Percentiles rank a stretch among this genome's conserved stretches.
Conservation (phyloP, 75 land plant genomes). For the Chamaecyparis obtusa region DNA sequence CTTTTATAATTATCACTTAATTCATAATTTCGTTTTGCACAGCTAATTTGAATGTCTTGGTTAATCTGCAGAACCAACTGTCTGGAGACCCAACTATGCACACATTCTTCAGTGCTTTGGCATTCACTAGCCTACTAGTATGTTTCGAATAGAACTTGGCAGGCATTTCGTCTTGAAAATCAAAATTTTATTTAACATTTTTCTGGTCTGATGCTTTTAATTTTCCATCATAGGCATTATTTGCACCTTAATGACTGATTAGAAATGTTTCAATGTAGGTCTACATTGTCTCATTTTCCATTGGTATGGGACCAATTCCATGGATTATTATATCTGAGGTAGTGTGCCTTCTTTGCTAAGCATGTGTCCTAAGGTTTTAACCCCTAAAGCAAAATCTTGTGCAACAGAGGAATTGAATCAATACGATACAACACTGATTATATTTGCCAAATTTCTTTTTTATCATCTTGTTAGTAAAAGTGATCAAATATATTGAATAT, state of each 20-base stretch:
- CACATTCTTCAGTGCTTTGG: slow-evolving; percentile 3
- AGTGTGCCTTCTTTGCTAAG: background rate
- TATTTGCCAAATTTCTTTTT: background rate
- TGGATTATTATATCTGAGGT: slow-evolving; percentile 98
- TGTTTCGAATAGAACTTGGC: background rate
- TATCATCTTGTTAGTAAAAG: background rate
- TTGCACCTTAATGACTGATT: background rate
- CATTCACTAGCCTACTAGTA: background rate
- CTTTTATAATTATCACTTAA: background rate
- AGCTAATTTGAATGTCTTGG: background rate
- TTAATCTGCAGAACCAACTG: background rate
- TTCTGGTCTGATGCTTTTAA: background rate
- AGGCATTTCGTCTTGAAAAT: background rate
- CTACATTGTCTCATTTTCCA: slow-evolving; percentile 61
- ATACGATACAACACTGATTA: background rate
- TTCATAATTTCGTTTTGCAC: background rate
- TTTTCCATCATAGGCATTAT: background rate
- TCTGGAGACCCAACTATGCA: background rate
- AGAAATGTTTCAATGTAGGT: slow-evolving; percentile 28
- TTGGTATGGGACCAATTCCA: slow-evolving; percentile 88
- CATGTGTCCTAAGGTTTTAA: background rate
- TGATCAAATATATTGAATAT: background rate
- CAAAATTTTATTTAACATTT: background rate
- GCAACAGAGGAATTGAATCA: background rate
- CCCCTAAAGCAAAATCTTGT: background rate